phyloP scores from a whole-genome alignment of 2,329 filamentous ascomycete species.

The Fusarium tupiense region DNA sequence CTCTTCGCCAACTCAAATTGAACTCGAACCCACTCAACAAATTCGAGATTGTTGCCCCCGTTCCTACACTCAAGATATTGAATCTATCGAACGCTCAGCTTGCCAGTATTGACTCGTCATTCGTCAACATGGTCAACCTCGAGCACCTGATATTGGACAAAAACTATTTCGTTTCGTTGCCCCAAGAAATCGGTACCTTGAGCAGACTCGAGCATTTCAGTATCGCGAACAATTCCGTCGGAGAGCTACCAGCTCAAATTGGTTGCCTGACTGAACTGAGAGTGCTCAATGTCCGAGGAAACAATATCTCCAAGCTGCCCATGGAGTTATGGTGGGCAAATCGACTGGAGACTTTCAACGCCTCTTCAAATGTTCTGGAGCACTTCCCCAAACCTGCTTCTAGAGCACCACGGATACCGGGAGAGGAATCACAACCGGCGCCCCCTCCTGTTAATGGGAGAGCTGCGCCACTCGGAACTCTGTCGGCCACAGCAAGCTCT shows the following conservation, averaged over 20 bases:
- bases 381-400: constrained; percentile 88
- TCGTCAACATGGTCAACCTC: constrained; percentile 86
- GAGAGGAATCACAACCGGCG: constrained; percentile 54
- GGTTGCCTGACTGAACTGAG: constrained; percentile 86
- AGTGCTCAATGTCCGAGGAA: constrained; percentile 88
- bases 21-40: constrained; percentile 96
- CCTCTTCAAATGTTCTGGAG: constrained; percentile 93
- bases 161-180: constrained; percentile 94
- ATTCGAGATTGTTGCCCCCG: constrained; percentile 81
- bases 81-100: constrained; percentile 93
- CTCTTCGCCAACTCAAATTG: constrained; percentile 83
- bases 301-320: constrained; percentile 89
- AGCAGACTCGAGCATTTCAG: constrained; percentile 89
- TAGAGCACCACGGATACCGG: constrained; percentile 70
- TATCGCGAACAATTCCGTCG: constrained; percentile 90
- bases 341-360: constrained; percentile 89
- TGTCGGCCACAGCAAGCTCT: constrained; percentile 73
- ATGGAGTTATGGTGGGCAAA: constrained; percentile 96
- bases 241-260: constrained; percentile 85
- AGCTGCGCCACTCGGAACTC: constrained; percentile 51
- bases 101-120: constrained; percentile 87
- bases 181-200: constrained; percentile 84
- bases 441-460: constrained; percentile 53
- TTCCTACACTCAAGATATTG: constrained; percentile 84
- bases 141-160: constrained; percentile 90